Evolutionary conservation across 441 rosid species (phyloP).

Genomic region (Pelargonium fulgidum): DNA sequence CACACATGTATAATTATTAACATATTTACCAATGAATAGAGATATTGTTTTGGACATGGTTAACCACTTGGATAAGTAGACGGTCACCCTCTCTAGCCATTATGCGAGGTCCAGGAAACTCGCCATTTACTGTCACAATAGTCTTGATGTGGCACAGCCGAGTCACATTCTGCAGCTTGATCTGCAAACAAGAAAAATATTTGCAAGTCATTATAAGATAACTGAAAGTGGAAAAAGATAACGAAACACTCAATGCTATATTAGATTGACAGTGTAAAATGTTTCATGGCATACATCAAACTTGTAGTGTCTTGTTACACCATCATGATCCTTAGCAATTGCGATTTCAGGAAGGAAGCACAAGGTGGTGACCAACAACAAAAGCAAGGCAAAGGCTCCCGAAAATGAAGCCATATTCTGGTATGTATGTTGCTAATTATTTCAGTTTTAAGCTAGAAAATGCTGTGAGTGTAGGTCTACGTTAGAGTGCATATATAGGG

Average conservation of each 20-base stretch:
- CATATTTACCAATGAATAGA: constrained; percentile 53
- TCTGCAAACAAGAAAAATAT: constrained; percentile 23
- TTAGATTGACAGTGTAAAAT: not conserved
- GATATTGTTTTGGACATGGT: constrained; percentile 53
- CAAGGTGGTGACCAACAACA: not conserved
- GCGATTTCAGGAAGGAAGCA: constrained; percentile 2
- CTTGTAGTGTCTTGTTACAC: constrained; percentile 38
- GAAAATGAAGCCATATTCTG: not conserved
- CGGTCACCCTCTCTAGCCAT: constrained; percentile 55
- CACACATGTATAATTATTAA: too few species aligned
- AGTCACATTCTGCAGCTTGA: constrained; percentile 49
- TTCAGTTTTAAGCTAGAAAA: not conserved
- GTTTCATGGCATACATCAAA: constrained; percentile 36
- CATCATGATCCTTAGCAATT: constrained; percentile 22
- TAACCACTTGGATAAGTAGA: constrained; percentile 53
- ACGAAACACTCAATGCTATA: not conserved
- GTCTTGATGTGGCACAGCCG: constrained; percentile 53
- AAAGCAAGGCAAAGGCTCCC: not conserved
- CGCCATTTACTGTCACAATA: constrained; percentile 51
- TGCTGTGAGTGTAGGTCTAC: constrained; percentile 1
- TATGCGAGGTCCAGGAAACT: constrained; percentile 58
- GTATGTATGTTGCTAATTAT: not conserved
- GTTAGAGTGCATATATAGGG: constrained; percentile 7
- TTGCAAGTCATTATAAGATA: too few species aligned
- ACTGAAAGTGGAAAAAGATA: too few species aligned